These are phyloP conservation scores for Fusarium citri DNA, from an alignment of 2,329 filamentous ascomycete species.

Conservation along the genomic window DNA sequence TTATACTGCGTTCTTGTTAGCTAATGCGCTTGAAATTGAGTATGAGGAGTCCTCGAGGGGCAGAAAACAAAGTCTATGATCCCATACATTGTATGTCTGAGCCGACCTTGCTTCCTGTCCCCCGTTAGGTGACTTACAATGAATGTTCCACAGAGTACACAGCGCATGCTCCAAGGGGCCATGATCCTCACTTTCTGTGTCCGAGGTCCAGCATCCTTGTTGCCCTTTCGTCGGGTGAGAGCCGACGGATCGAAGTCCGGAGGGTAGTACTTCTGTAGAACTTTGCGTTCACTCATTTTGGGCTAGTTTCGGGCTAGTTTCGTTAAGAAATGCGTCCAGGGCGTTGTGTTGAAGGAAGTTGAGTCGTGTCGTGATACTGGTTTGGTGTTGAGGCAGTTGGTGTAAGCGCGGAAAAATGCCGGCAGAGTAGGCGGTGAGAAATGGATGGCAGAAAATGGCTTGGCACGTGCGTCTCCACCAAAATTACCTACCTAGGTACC, in stretches of 20 bases:
- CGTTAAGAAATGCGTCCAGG: conserved; percentile 72
- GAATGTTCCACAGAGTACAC: conserved; percentile 56
- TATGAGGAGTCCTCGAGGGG: too few species aligned
- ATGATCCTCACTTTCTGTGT: conserved; percentile 79
- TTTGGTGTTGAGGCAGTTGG: not conserved
- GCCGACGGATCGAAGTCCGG: conserved; percentile 91
- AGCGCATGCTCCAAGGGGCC: too few species aligned
- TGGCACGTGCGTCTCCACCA: not conserved
- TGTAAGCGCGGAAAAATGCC: not conserved
- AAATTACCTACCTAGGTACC: too few species aligned
- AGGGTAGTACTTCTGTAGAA: conserved; percentile 74
- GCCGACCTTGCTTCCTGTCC: too few species aligned
- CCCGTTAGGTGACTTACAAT: conserved; percentile 65
- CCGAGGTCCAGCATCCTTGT: conserved; percentile 80
- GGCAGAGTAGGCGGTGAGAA: not conserved
- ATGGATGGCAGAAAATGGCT: not conserved
- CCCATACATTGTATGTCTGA: too few species aligned
- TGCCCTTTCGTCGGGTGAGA: conserved; percentile 75
- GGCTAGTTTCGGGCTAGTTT: conserved; percentile 37
- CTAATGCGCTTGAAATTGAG: not conserved
- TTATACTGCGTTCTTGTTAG: not conserved
- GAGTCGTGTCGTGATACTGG: not conserved
- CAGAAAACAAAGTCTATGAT: too few species aligned
- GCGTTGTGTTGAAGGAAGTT: not conserved
- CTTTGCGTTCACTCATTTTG: conserved; percentile 88